Base-by-base conservation (phyloP, 805 yeast species). In the Candida wancherniae region DNA sequence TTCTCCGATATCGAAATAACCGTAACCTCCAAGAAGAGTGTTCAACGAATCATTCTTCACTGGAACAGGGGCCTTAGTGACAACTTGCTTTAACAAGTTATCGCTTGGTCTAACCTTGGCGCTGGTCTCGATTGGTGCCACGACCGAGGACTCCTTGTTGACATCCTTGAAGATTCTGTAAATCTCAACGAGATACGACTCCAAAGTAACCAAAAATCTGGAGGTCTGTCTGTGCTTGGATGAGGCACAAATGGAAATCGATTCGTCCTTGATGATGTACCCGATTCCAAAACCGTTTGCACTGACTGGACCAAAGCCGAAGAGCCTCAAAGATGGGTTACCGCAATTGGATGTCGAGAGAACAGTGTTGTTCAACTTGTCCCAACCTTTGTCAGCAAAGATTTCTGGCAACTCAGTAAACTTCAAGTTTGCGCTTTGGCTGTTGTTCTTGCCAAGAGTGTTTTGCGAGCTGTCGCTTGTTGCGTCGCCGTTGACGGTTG, bases 381-480 rank as follows among this genome's bases (percentile, higher is more conserved):
- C 85, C 96, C 96, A 87, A 17, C 95, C 94, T 6, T 75, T 64
- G 55, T 87, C 95, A 1, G 84, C 81, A 59, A 86, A 87, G 9
- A 87, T 71, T 4, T 77, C 63, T 5, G 96, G 96, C 29, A 85
- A 62, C 24, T 52, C 54, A 19, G 41, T 45, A 30, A 59, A 46
- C 16, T 40, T 37, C 9, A 36, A 31, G 23, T 49, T 48, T 5
- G 44, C 23, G 2, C 30, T 17, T 10, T 40, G 45, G 10, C 27
- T 37, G 28, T 42, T 33, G 22, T 46, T 45, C 21, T 34, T 42
- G 6, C 58, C 61, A 13, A 58, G 49, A 3, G 66, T 55, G 26
- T 49, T 47, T 8, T 61, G 64, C 1, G 61, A 56, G 5, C 59
- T 45, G 22, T 39, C 27, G 22, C 45, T 42, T 5, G 29, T 25